These are phyloP conservation scores for Achaetomium macrosporum DNA, from an alignment of 2,329 filamentous ascomycete genomes.

Conservation along the genomic window DNA sequence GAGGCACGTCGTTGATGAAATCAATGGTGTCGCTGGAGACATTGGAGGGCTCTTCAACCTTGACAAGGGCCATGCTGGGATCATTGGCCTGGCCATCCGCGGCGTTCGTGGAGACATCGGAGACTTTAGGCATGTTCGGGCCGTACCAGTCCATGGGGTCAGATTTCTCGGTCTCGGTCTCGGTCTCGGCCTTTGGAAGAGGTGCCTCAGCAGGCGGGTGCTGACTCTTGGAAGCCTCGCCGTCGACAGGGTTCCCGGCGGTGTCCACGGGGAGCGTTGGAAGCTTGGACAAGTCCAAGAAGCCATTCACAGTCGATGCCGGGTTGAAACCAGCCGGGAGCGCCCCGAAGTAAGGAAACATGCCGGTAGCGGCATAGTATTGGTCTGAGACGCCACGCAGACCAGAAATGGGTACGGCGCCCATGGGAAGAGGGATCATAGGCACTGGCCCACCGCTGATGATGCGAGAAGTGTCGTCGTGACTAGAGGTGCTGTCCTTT, in stretches of 20 bases:
- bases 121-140: slow-evolving; percentile 8
- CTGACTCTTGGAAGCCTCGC: not conserved
- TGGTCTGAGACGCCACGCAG: slow-evolving; percentile 18
- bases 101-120: not conserved
- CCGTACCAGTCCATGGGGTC: slow-evolving; percentile 19
- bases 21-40: not conserved
- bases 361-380: slow-evolving; percentile 15
- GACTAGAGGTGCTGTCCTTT: too few relatives aligned
- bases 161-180: not conserved
- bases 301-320: not conserved
- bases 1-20: slow-evolving; percentile 16
- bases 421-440: slow-evolving; percentile 9
- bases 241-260: not conserved
- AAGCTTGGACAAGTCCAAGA: not conserved
- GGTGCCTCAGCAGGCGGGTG: not conserved
- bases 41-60: not conserved
- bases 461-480: not conserved
- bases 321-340: not conserved
- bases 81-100: not conserved
- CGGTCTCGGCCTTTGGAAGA: not conserved
- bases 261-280: not conserved
- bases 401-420: slow-evolving; percentile 6
- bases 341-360: slow-evolving; percentile 6
- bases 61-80: not conserved
- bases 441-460: slow-evolving; percentile 7